Conservation (phyloP, 495 filamentous ascomycete species). For the Tuber umbilicatum region DNA sequence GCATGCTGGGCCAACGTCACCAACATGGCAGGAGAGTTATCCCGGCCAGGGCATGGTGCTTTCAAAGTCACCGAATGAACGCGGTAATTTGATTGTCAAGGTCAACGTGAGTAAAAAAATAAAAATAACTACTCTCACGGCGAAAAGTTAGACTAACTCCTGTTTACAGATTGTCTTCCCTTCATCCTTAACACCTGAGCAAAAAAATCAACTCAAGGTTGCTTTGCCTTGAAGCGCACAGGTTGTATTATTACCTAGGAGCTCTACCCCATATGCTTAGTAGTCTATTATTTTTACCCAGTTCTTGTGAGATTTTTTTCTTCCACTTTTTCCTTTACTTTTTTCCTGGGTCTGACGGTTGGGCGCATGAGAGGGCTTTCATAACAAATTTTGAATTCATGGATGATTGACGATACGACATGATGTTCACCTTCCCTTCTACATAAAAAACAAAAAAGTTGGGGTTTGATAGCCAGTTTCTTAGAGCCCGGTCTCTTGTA, state of each 20-base stretch:
- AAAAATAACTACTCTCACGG: neutral
- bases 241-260: constrained; percentile 9
- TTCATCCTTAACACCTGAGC: constrained; percentile 58
- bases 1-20: constrained; percentile 74
- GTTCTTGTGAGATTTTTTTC: neutral
- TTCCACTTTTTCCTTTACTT: neutral
- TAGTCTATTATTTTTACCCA: constrained; percentile 6
- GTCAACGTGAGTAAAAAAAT: constrained; percentile 64
- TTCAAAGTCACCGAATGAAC: constrained; percentile 73
- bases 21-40: constrained; percentile 71
- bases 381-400: constrained; percentile 9
- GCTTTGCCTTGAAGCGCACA: constrained; percentile 51
- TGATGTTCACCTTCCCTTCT: neutral
- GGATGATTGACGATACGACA: constrained; percentile 7
- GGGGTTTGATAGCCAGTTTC: neutral
- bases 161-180: constrained; percentile 56
- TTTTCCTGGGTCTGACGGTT: constrained; percentile 21
- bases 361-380: constrained; percentile 31
- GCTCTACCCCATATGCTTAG: neutral
- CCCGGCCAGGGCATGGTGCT: constrained; percentile 84
- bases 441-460: neutral
- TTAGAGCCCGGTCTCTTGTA: neutral
- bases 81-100: constrained; percentile 82
- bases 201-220: constrained; percentile 73
- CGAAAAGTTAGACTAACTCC: neutral